Base-by-base conservation (phyloP, 345 rosid genomes). In the Eutrema yunnanense region DNA sequence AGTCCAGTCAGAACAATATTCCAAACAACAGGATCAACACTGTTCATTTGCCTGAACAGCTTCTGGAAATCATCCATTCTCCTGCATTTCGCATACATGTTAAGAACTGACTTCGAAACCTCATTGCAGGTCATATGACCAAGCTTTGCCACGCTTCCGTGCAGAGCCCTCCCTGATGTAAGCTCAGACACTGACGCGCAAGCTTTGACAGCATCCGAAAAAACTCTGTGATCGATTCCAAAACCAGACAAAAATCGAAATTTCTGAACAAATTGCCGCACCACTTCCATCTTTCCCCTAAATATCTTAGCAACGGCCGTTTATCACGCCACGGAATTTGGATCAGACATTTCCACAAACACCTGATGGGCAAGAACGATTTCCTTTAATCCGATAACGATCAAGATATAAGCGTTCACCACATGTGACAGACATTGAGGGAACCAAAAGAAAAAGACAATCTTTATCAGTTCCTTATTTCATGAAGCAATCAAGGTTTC, bases 1-100 rank as follows among this genome's bases (percentile, higher is more conserved):
- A 83, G 82, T 69, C 92, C 98, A 47, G 95, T 77, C 51, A 92
- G 72, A 53, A 88, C 79, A 75, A 88, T 92, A 74, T 92, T 92
- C 95, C 95, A 90, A 66, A 84, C 81, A 55, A 90, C 92, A 67
- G 90, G 82, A 81, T 90, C 95, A 34, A 41, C 51, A 37, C 58
- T 65, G 16, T 50, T 80, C 80, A 90, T 77, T 53, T 90, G 84
- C 43, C 68, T 77, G 52, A 89, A 92, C 42, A 92, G 74, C 71
- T 74, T 78, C 62, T 67, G 65, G 82, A 84, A 88, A 72, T 92
- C 95, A 75, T 44, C 69, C 9, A 84, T 70, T 46, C 73, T 83
- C 61, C 87, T 82, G 41, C 87, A 86, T 72, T 88, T 92, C 40
- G 92, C 91, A 79, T 88, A 87, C 88, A 88, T 65, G 82, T 90